These are phyloP conservation scores for Clonostachys solani DNA, from an alignment of 2,329 filamentous ascomycete species.

Conservation along the genomic window DNA sequence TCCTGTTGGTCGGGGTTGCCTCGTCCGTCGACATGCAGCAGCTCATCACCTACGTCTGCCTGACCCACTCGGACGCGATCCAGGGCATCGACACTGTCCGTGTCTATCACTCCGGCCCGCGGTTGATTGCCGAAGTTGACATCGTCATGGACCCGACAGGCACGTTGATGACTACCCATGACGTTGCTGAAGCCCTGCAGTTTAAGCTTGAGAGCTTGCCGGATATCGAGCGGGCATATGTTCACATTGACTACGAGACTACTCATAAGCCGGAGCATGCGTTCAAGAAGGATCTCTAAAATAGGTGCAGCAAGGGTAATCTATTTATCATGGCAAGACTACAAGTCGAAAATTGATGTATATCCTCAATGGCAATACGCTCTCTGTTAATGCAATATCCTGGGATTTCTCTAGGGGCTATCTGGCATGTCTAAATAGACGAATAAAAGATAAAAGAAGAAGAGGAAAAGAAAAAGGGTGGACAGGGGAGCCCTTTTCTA, in stretches of 20 bases:
- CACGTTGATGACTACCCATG: conserved; percentile 76
- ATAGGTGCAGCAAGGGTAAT: too few species aligned
- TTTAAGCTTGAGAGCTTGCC: conserved; percentile 90
- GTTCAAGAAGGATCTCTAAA: conserved; percentile 57
- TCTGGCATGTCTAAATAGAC: too few species aligned
- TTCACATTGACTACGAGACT: conserved; percentile 97
- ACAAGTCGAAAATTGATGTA: too few species aligned
- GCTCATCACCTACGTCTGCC: conserved; percentile 85
- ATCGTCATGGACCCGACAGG: conserved; percentile 83
- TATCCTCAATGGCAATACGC: too few species aligned
- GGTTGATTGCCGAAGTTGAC: conserved; percentile 92
- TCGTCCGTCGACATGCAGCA: conserved; percentile 84
- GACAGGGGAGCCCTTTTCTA: too few species aligned
- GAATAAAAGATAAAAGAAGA: too few species aligned
- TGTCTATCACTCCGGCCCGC: conserved; percentile 84
- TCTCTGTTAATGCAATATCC: too few species aligned
- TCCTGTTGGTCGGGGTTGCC: conserved; percentile 84
- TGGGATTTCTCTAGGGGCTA: too few species aligned
- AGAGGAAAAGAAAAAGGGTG: too few species aligned
- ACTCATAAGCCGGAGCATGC: conserved; percentile 86
- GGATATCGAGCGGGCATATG: conserved; percentile 89
- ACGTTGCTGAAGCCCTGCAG: conserved; percentile 90
- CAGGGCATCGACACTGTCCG: conserved; percentile 90
- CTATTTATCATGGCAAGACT: too few species aligned
- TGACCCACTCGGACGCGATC: conserved; percentile 83